phyloP scores from a whole-genome alignment of 2,329 filamentous ascomycete genomes.

The Proliferodiscus dingleyae region DNA sequence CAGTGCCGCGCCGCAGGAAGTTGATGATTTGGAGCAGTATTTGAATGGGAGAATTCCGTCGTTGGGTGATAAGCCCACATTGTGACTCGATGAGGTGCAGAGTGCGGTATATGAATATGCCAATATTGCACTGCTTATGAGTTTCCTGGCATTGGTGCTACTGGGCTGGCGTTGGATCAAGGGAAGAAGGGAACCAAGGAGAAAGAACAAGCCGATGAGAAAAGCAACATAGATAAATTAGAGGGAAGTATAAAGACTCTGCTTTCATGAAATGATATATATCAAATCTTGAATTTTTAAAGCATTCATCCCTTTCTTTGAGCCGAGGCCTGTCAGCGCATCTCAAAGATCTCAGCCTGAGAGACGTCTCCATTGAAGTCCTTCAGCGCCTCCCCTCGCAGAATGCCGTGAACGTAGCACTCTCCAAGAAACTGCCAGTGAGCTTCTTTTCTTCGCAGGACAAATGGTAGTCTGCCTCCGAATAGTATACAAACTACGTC shows the following conservation, averaged over 20 bases:
- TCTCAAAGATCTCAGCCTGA: not conserved
- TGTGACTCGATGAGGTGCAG: constrained; percentile 18
- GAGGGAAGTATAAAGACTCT: not conserved
- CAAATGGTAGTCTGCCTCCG: constrained; percentile 6
- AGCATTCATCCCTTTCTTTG: too few relatives aligned
- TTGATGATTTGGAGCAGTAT: constrained; percentile 71
- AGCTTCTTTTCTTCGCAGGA: constrained; percentile 1
- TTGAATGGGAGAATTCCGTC: constrained; percentile 43
- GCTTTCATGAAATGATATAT: not conserved
- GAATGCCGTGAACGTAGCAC: constrained; percentile 10
- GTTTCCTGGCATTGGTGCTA: not conserved
- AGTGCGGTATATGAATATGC: not conserved
- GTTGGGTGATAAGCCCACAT: constrained; percentile 31
- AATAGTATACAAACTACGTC: constrained; percentile 10
- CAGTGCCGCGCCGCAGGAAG: constrained; percentile 70
- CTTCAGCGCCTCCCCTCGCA: constrained; percentile 10
- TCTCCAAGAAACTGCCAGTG: constrained; percentile 8
- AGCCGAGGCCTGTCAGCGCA: not conserved
- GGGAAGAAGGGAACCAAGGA: not conserved
- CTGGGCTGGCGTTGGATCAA: not conserved
- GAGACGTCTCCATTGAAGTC: not conserved
- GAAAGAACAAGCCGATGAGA: not conserved
- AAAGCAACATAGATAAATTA: not conserved
- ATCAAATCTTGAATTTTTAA: too few relatives aligned
- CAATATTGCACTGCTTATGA: not conserved